Percentiles rank a stretch among this genome's conserved stretches.
Evolutionary conservation across 208 protist species (phyloP).

Genomic region (Tritrichomonas foetus): DNA sequence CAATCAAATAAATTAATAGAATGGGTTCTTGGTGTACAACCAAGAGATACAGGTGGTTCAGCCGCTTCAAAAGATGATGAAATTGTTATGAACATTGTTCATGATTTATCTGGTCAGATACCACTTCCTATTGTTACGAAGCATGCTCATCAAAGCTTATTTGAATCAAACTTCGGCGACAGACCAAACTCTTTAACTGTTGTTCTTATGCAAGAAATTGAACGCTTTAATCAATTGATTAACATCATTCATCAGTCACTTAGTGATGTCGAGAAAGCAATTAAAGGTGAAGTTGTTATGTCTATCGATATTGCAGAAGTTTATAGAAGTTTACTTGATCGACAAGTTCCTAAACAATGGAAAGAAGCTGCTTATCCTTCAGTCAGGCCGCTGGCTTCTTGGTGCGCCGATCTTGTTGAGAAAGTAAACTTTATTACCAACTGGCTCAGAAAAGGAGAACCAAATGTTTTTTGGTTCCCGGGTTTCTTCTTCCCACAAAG

Average conservation of each 20-base stretch:
- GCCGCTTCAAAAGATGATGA: constrained; percentile 70
- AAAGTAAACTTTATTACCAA: constrained; percentile 79
- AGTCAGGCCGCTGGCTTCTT: constrained; percentile 86
- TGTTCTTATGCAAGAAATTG: background rate
- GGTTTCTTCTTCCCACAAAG: constrained; percentile 96
- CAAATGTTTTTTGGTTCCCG: constrained; percentile 81
- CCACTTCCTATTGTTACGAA: background rate
- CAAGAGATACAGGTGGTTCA: constrained; percentile 57
- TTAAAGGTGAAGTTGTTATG: constrained; percentile 91
- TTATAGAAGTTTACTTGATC: constrained; percentile 80
- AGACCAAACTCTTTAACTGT: background rate
- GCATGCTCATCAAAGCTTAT: background rate
- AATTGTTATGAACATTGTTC: constrained; percentile 74
- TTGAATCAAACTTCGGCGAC: background rate
- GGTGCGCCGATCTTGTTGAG: constrained; percentile 83
- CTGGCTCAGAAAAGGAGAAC: constrained; percentile 82
- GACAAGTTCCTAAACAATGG: constrained; percentile 86
- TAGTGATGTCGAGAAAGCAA: constrained; percentile 76
- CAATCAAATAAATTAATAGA: constrained; percentile 76
- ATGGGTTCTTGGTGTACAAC: constrained; percentile 80
- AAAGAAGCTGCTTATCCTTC: constrained; percentile 75
- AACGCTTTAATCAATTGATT: background rate
- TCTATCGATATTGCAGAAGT: constrained; percentile 82
- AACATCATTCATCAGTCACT: constrained; percentile 34
- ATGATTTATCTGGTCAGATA: constrained; percentile 69